Evolutionary conservation across 169 alveolate genomes (phyloP).

Genomic region (Eimeria tenella): DNA sequence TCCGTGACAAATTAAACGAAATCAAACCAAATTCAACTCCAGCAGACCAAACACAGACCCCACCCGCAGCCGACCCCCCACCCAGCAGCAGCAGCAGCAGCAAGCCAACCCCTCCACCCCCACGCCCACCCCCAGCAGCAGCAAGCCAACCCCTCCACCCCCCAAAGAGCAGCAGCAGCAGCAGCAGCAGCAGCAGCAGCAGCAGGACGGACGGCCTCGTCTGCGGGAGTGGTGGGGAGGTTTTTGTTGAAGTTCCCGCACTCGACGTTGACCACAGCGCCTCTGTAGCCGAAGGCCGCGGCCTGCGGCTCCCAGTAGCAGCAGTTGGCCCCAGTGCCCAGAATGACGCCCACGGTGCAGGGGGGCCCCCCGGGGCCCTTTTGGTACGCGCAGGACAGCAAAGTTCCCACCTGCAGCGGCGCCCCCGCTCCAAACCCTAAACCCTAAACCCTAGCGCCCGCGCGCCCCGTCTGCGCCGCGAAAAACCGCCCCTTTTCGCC

Average conservation of each 20-base stretch:
- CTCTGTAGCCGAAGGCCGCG: constrained; percentile 88
- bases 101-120: background rate
- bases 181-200: background rate
- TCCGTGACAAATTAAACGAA: background rate
- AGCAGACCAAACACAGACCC: background rate
- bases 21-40: background rate
- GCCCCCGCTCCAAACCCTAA: no score
- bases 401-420: constrained; percentile 91
- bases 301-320: constrained; percentile 93
- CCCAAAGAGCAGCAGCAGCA: background rate
- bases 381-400: constrained; percentile 91
- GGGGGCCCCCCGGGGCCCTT: constrained; percentile 88
- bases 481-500: no score
- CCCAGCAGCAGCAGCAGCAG: background rate
- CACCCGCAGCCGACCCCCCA: background rate
- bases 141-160: background rate
- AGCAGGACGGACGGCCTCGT: constrained; percentile 85
- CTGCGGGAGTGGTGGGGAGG: constrained; percentile 90
- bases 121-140: background rate
- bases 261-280: constrained; percentile 91
- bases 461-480: no score
- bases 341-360: constrained; percentile 89
- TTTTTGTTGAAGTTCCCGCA: constrained; percentile 91
- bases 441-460: no score
- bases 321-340: constrained; percentile 93